Evolutionary conservation across 345 rosid species (phyloP).

Genomic region (Eucalyptus melliodora): DNA sequence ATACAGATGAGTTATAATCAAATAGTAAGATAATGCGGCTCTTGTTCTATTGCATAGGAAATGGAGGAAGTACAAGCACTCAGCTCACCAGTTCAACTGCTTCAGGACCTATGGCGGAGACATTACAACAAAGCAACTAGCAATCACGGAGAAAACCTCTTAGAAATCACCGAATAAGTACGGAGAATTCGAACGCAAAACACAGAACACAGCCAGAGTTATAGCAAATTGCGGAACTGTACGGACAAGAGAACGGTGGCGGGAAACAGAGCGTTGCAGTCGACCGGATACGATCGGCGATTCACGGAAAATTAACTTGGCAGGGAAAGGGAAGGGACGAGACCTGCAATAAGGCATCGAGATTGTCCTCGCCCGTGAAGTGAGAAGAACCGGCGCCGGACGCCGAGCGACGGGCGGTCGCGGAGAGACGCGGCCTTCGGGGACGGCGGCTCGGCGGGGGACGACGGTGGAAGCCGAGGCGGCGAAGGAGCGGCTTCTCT

Average conservation of each 20-base stretch:
- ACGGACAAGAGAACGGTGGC: neutral
- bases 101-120: neutral
- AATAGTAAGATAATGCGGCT: neutral
- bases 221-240: neutral
- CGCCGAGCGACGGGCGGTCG: neutral
- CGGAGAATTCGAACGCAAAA: neutral
- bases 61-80: neutral
- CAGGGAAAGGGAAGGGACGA: neutral
- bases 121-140: neutral
- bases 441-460: neutral
- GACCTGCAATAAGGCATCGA: conserved; percentile 32
- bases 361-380: conserved; percentile 21
- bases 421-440: neutral
- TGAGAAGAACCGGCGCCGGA: neutral
- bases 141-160: neutral
- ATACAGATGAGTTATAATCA: neutral
- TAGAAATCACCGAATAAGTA: accelerated
- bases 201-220: neutral
- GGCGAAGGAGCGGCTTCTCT: neutral
- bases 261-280: neutral
- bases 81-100: neutral
- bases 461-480: neutral
- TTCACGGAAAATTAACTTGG: neutral
- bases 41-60: neutral
- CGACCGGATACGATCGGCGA: neutral